Evolutionary conservation across 2,329 filamentous ascomycete species (phyloP).

Genomic region (Diaporthe sp.): DNA sequence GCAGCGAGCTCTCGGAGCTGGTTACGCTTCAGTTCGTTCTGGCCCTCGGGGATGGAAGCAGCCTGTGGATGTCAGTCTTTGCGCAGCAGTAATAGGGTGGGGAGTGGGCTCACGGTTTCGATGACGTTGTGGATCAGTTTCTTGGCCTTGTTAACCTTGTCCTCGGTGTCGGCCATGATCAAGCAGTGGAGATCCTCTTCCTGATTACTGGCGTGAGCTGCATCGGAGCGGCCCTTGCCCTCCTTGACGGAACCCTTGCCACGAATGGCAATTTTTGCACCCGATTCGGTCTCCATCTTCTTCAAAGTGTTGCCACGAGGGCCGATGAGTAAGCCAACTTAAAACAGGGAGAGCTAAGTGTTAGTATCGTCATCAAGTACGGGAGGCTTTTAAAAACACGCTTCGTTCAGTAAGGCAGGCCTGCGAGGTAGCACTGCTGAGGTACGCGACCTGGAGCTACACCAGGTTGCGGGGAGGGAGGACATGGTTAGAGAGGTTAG

Average conservation of each 20-base stretch:
- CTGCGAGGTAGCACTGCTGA: conserved; percentile 48
- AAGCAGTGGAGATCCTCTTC: conserved; percentile 99
- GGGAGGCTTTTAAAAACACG: conserved; percentile 51
- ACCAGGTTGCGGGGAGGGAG: conserved; percentile 60
- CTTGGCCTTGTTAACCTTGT: conserved; percentile 99
- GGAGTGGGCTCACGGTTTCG: conserved; percentile 82
- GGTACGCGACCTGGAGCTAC: conserved; percentile 54
- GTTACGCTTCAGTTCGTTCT: conserved; percentile 99
- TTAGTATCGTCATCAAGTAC: conserved; percentile 77
- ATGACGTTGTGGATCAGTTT: conserved; percentile 98
- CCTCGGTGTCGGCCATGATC: conserved; percentile 99
- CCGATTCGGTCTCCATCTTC: conserved; percentile 98
- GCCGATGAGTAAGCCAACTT: conserved; percentile 99
- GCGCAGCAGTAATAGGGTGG: neutral
- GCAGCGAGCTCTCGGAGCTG: conserved; percentile 97
- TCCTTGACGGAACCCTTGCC: conserved; percentile 99
- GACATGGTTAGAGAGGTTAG: conserved; percentile 80
- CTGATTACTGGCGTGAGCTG: conserved; percentile 99
- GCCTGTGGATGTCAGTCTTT: conserved; percentile 70
- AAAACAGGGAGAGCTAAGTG: conserved; percentile 86
- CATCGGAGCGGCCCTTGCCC: conserved; percentile 98
- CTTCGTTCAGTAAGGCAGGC: conserved; percentile 52
- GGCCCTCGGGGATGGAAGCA: conserved; percentile 97
- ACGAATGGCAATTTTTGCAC: conserved; percentile 98
- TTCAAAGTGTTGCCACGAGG: conserved; percentile 99